Percentiles rank a stretch among this genome's conserved stretches.
phyloP scores from a whole-genome alignment of 202 grass and related monocot species.

The Zoysia matrella region DNA sequence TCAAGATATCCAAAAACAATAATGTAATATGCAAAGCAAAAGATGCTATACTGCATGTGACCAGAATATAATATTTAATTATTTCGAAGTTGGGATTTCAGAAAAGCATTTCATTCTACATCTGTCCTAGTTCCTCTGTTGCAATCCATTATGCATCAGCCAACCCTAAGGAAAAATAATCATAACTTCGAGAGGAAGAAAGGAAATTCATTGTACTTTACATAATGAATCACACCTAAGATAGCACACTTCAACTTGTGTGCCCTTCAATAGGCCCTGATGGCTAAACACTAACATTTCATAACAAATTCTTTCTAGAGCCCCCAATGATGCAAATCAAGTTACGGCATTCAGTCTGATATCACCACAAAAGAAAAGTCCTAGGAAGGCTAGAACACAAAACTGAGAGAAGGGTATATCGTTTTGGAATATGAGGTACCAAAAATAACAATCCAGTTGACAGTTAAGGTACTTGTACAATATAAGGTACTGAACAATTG shows the following conservation, averaged over 20 bases:
- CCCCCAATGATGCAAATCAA: not conserved
- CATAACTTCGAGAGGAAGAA: not conserved
- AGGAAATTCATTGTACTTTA: not conserved
- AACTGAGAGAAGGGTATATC: not conserved
- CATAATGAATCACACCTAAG: not conserved
- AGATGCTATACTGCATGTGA: too few species aligned
- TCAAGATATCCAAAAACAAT: too few species aligned
- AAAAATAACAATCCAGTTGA: not conserved
- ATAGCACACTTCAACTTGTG: not conserved
- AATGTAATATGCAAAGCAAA: too few species aligned
- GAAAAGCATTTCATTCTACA: too few species aligned
- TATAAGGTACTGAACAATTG: not conserved
- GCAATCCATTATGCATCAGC: not conserved
- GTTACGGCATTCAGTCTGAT: not conserved
- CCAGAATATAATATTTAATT: too few species aligned
- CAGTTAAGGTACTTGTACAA: slow-evolving; percentile 15
- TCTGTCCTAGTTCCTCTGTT: not conserved
- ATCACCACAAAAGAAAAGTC: not conserved
- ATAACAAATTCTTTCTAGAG: not conserved
- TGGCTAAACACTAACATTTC: not conserved
- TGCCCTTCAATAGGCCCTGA: not conserved
- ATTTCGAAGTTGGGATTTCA: too few species aligned
- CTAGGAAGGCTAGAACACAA: not conserved
- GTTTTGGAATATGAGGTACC: slow-evolving; percentile 10
- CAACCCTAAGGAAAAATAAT: not conserved